Evolutionary conservation across 306 rosid genomes (phyloP), one percentile per base, ranked within the genome.

Genomic region (Inga oerstediana): DNA sequence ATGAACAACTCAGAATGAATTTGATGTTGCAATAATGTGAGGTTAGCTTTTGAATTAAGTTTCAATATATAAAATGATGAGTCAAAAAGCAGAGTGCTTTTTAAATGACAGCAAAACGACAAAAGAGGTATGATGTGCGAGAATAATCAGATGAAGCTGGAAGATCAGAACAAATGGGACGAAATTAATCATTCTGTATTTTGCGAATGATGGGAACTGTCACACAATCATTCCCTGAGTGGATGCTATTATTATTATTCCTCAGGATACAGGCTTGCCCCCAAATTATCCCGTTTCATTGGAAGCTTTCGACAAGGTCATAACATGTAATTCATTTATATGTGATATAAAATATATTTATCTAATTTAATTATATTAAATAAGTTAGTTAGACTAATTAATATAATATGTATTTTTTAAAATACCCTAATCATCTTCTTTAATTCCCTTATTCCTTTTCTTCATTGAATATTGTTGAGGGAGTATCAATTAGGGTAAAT

Each of bases 131-230:
- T 1, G 7, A 27, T 30, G 75, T 67, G 77, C 51, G 43, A 84
- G 80, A 76, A 56, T 75, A 22, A 72, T 56, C 44, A 74, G 82
- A 72, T 65, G 15, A 22, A 79, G 54, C 77, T 74, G 54, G 49
- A 73, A 0, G 45, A 80, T 14, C 7, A 52, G 37, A 71, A 76
- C 70, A 79, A 76, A 66, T 14, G 70, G 75, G 68, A 84, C 81
- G 74, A 82, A 79, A 76, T 64, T 72, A 85, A 85, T 88, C 72
- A 88, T 85, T 87, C 82, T 79, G 86, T 61, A 34, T 81, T 39
- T 69, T 74, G 43, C 45, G 72, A 81, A 81, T 81, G 45, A 84
- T 81, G 76, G 54, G 48, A 75, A 79, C 86, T 81, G 67, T 41
- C 61, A 64, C 46, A 32, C 77, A 74, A 87, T 87, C 82, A 70